These are phyloP conservation scores for Aethionema arabicum DNA, from an alignment of 345 rosid genomes.

Conservation along the genomic window DNA sequence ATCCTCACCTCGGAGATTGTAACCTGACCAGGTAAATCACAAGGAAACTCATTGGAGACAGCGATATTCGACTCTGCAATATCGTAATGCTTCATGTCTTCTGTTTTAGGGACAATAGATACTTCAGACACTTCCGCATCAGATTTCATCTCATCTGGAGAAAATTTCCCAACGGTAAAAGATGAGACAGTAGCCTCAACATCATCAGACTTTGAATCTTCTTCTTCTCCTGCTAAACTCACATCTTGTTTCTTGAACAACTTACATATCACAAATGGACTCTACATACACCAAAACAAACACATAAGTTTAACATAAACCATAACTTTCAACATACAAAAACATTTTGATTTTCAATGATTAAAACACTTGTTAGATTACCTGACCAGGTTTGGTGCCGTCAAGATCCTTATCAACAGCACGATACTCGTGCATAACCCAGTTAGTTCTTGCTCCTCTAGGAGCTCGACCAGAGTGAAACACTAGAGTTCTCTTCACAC, in stretches of 20 bases:
- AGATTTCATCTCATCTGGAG: conserved; percentile 35
- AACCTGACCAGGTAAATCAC: conserved; percentile 30
- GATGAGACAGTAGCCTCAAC: conserved; percentile 40
- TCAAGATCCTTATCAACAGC: conserved; percentile 61
- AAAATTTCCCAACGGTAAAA: conserved; percentile 37
- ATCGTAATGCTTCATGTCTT: conserved; percentile 30
- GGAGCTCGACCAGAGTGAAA: conserved; percentile 91
- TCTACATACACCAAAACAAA: conserved; percentile 42
- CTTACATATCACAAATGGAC: conserved; percentile 61
- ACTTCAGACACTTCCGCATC: conserved; percentile 31
- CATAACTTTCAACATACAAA: conserved; percentile 4
- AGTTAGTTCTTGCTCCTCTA: conserved; percentile 60
- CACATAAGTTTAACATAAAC: background rate
- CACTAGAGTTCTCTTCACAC: conserved; percentile 90
- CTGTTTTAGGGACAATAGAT: conserved; percentile 32
- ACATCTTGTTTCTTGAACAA: conserved; percentile 68
- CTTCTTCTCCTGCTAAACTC: conserved; percentile 16
- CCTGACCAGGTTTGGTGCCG: conserved; percentile 90
- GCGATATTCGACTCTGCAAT: conserved; percentile 22
- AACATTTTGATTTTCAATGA: background rate
- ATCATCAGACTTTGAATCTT: conserved; percentile 40
- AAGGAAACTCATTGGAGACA: conserved; percentile 22
- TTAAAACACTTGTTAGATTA: conserved; percentile 17
- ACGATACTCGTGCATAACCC: conserved; percentile 97
- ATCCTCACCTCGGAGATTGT: conserved; percentile 41